Percentiles rank a stretch among this genome's conserved stretches.
These are phyloP conservation scores for Dryadomyces quercus-mongolicae DNA, from an alignment of 2,329 filamentous ascomycete genomes.

Conservation along the genomic window DNA sequence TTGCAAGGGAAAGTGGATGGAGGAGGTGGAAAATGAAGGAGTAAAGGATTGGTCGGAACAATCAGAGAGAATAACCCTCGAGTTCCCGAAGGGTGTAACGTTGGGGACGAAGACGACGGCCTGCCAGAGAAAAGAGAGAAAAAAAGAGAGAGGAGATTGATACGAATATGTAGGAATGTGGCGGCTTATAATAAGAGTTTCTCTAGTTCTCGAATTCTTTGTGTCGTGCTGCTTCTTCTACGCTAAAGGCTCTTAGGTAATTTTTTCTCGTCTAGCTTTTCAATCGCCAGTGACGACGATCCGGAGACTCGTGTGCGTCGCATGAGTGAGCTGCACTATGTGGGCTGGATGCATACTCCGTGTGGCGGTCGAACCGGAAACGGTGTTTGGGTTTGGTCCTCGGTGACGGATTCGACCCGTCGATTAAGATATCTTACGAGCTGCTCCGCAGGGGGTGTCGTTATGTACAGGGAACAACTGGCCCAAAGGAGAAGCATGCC, in stretches of 20 bases:
- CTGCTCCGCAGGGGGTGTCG: neutral
- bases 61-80: neutral
- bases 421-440: neutral
- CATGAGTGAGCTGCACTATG: neutral
- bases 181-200: slow-evolving; percentile 5
- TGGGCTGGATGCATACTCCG: neutral
- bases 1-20: neutral
- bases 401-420: neutral
- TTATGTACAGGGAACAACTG: neutral
- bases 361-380: neutral
- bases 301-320: neutral
- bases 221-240: neutral
- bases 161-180: neutral
- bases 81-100: neutral
- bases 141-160: neutral
- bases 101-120: neutral
- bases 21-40: neutral
- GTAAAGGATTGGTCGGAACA: neutral
- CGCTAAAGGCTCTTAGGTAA: neutral
- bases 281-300: neutral
- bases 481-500: neutral
- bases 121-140: neutral
- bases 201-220: neutral
- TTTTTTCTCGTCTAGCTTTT: neutral
- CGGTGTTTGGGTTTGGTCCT: neutral